Conservation (phyloP, 192 early-diverging fungal species). For the Endogone sp. region DNA sequence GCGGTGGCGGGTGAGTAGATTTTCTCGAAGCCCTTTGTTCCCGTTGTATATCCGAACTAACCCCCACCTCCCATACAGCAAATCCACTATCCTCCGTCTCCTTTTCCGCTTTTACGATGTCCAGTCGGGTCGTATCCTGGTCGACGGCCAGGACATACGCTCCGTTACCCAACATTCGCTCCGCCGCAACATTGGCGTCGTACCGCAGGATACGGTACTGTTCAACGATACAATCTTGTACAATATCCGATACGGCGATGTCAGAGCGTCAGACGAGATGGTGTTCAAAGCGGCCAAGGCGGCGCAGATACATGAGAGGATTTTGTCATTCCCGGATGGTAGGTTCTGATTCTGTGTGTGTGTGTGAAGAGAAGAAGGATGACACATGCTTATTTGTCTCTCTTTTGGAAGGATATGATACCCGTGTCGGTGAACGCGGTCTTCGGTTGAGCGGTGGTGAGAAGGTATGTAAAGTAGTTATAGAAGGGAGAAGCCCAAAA, state of each 20-base stretch:
- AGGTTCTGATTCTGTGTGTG: slow-evolving; percentile 12
- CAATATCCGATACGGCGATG: slow-evolving; percentile 89
- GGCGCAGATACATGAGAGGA: slow-evolving; percentile 81
- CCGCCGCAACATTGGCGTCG: slow-evolving; percentile 83
- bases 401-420: slow-evolving; percentile 35
- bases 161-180: slow-evolving; percentile 66
- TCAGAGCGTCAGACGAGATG: slow-evolving; percentile 62
- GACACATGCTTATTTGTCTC: too few relatives aligned
- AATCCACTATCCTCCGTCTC: slow-evolving; percentile 74
- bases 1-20: slow-evolving; percentile 54
- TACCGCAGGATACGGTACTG: slow-evolving; percentile 93
- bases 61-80: slow-evolving; percentile 19
- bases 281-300: slow-evolving; percentile 66
- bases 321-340: slow-evolving; percentile 71
- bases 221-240: slow-evolving; percentile 95
- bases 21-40: not conserved
- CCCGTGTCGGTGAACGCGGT: slow-evolving; percentile 68
- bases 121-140: slow-evolving; percentile 68
- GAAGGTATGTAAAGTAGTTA: too few relatives aligned
- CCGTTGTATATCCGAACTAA: not conserved
- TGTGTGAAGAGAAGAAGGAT: slow-evolving; percentile 2
- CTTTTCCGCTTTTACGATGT: slow-evolving; percentile 93
- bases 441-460: slow-evolving; percentile 87
- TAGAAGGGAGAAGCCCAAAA: too few relatives aligned
- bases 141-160: slow-evolving; percentile 84